A percentile compares a stretch with the other conserved stretches of the same genome.
Conservation (phyloP, 75 land plant species). For the Selaginella moellendorffii region DNA sequence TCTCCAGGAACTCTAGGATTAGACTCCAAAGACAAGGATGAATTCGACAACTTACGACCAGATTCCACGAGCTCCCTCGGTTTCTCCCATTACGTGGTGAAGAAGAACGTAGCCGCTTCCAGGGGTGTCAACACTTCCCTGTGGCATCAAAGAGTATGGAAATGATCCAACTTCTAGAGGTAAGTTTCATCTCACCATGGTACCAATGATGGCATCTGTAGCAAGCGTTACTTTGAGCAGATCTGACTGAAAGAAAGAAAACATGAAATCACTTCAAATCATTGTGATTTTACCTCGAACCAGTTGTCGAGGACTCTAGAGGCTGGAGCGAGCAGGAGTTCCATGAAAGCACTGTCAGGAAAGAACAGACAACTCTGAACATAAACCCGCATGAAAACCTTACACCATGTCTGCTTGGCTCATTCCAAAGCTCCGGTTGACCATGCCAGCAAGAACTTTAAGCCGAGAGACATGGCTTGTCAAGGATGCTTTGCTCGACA, state of each 20-base stretch:
- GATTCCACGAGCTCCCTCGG: conserved; percentile 80
- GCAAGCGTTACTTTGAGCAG: conserved; percentile 90
- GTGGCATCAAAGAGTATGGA: too few relatives aligned
- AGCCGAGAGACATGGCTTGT: conserved; percentile 10
- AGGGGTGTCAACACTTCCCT: conserved; percentile 76
- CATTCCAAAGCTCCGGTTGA: conserved; percentile 12
- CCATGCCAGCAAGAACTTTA: conserved; percentile 11
- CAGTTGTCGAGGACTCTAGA: conserved; percentile 78
- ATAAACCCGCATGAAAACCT: too few relatives aligned
- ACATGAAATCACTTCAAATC: too few relatives aligned
- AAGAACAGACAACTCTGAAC: too few relatives aligned
- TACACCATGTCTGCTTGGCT: conserved; percentile 19
- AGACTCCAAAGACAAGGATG: too few relatives aligned
- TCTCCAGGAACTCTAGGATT: too few relatives aligned
- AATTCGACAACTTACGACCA: conserved; percentile 99
- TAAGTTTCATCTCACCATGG: conserved; percentile 41
- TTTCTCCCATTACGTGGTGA: conserved; percentile 99
- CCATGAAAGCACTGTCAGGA: conserved; percentile 62
- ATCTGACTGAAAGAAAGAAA: conserved; percentile 83
- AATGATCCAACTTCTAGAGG: too few relatives aligned
- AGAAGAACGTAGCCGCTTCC: conserved; percentile 98
- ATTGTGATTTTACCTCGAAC: conserved; percentile 60
- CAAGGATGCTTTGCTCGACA: conserved; percentile 9
- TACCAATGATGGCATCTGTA: conserved; percentile 89
- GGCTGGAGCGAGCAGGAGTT: conserved; percentile 83